Evolutionary conservation across 192 early-diverging fungal species (phyloP).

Genomic region (Umbelopsis sp.): DNA sequence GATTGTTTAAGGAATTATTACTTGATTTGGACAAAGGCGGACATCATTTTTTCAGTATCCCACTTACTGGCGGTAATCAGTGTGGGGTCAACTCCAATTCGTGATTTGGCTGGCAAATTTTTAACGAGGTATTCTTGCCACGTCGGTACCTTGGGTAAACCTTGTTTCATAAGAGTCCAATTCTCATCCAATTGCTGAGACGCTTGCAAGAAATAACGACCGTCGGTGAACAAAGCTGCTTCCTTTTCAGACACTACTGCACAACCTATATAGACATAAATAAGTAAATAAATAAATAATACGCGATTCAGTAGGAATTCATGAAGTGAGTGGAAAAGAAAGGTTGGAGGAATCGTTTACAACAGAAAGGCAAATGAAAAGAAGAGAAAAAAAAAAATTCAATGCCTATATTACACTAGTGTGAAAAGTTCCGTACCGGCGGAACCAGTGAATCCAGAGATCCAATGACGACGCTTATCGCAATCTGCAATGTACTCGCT

Average conservation of each 20-base stretch:
- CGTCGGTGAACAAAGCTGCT: constrained; percentile 95
- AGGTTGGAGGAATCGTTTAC: no score
- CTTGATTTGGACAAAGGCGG: neutral
- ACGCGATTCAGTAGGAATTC: no score
- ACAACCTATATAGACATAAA: constrained; percentile 47
- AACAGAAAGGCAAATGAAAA: no score
- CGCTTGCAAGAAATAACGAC: constrained; percentile 97
- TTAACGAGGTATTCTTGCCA: constrained; percentile 88
- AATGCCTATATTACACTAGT: neutral
- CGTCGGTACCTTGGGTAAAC: constrained; percentile 82
- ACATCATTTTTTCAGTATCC: neutral
- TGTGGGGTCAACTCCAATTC: constrained; percentile 91
- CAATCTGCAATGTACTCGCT: constrained; percentile 93
- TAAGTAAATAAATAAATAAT: no score
- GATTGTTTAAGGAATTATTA: constrained; percentile 13
- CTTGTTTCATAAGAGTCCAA: constrained; percentile 95
- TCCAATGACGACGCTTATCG: constrained; percentile 87
- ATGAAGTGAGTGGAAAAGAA: neutral
- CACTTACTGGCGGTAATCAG: constrained; percentile 74
- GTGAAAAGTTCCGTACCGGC: constrained; percentile 58
- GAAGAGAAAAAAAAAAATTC: neutral
- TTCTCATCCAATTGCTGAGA: constrained; percentile 87
- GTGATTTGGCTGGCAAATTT: constrained; percentile 70
- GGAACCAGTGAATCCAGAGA: constrained; percentile 97
- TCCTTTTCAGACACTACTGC: constrained; percentile 80